Conservation (phyloP, 345 rosid species). For the Hibiscus trionum region DNA sequence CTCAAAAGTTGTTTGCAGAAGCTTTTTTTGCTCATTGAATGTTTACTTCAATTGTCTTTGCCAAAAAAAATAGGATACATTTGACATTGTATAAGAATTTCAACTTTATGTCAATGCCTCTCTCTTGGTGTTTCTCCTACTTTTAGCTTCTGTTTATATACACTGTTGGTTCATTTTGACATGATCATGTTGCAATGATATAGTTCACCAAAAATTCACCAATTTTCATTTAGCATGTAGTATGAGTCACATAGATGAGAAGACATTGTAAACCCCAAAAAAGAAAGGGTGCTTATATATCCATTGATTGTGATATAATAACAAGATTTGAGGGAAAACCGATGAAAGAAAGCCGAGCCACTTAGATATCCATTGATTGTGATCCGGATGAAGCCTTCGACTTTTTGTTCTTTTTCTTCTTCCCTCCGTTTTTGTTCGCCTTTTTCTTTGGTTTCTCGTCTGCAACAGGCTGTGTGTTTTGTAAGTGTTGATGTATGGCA, state of each 20-base stretch:
- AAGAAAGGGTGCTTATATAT: not conserved
- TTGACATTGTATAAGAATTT: too few species aligned
- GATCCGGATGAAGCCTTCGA: constrained; percentile 17
- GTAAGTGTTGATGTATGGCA: constrained; percentile 40
- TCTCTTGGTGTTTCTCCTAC: not conserved
- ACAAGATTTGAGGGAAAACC: not conserved
- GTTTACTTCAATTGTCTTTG: too few species aligned
- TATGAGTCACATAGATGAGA: not conserved
- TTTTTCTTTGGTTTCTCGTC: constrained; percentile 58
- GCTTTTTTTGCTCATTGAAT: too few species aligned
- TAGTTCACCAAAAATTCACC: not conserved
- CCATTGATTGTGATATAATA: too few species aligned
- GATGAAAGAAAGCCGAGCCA: not conserved
- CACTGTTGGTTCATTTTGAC: not conserved
- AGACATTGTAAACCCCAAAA: not conserved
- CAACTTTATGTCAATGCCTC: not conserved
- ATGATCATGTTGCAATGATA: not conserved
- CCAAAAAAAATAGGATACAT: too few species aligned
- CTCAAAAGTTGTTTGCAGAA: too few species aligned
- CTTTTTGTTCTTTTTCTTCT: constrained; percentile 42
- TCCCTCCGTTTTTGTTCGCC: constrained; percentile 34
- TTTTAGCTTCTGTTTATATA: not conserved
- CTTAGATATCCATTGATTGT: constrained; percentile 39
- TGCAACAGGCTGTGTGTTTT: constrained; percentile 51
- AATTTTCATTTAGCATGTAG: not conserved